Evolutionary conservation across 139 green algal species (phyloP), one percentile per base, ranked within the genome.

Genomic region (Coccomyxa sp.): DNA sequence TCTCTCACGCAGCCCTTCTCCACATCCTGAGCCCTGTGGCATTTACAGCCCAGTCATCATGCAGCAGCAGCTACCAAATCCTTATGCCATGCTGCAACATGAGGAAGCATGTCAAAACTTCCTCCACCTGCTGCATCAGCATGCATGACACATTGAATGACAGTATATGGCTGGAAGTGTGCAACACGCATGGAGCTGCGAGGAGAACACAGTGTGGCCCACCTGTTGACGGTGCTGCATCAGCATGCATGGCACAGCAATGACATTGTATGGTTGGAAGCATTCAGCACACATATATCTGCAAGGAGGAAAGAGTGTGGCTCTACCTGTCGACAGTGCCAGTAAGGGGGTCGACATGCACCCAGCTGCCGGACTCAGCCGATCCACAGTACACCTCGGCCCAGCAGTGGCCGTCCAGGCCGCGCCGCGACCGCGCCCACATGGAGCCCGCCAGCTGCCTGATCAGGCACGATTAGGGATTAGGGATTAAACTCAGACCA

Each of bases 311-410:
- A 51, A 28, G 7, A 79, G 74, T 23, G 23, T 45, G 23, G 28
- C 28, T 79, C n/a, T 63, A 85, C 75, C 81, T 86, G 87, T 98
- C 95, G 51, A 96, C 82, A 63, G 86, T 91, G 3, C 90, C 91
- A 16, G 85, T 85, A 0, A 91, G 59, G 0, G 88, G 90, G 76
- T 98, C 93, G 59, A 95, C 91, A 83, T 94, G 91, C 79, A 97
- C 88, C 95, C 95, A 98, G 51, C 90, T 84, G 57, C 93, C 92
- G 31, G 30, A 15, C 21, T 79, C 84, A 38, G 78, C 82, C 16
- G 85, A 84, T 18, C 91, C 93, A 66, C 91, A 96, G 79, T 92
- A 98, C 58, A 98, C 95, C 86, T 98, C 95, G 10, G 89, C 88
- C 94, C 95, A 98, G 79, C 25, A 25, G 38, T 78, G 32, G 58